Conservation (phyloP, 2,329 filamentous ascomycete species). For the Beauveria asiatica region DNA sequence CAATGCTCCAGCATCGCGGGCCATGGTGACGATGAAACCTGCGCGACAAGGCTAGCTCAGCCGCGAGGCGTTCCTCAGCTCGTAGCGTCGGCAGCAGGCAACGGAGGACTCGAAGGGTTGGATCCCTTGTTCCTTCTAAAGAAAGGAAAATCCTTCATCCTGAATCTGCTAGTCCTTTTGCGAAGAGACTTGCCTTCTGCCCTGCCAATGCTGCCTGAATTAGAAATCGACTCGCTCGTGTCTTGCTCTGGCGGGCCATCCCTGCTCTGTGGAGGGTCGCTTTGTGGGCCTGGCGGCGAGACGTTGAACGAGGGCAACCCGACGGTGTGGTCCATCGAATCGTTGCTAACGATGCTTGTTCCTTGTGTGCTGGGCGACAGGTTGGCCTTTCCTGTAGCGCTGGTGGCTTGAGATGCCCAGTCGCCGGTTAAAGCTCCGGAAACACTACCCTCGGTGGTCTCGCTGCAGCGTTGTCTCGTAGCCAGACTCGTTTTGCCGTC, state of each 20-base stretch:
- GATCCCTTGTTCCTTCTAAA: constrained; percentile 44
- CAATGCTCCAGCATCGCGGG: constrained; percentile 7
- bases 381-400: constrained; percentile 55
- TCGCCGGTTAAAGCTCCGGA: constrained; percentile 47
- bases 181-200: constrained; percentile 43
- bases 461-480: constrained; percentile 48
- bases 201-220: constrained; percentile 36
- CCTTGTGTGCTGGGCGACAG: constrained; percentile 57
- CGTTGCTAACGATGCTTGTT: constrained; percentile 55
- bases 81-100: constrained; percentile 25
- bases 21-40: background rate
- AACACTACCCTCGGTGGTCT: constrained; percentile 52
- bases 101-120: constrained; percentile 19
- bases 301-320: constrained; percentile 34
- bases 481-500: constrained; percentile 33
- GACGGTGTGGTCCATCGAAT: constrained; percentile 43
- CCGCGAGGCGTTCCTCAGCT: constrained; percentile 19
- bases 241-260: constrained; percentile 19
- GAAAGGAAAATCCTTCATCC: constrained; percentile 52
- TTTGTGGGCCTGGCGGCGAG: constrained; percentile 19
- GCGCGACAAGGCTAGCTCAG: constrained; percentile 1
- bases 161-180: constrained; percentile 56
- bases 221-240: constrained; percentile 23
- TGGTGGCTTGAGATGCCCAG: constrained; percentile 55
- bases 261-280: constrained; percentile 22